phyloP scores from a whole-genome alignment of 495 filamentous ascomycete genomes.

The Penicillium steckii region DNA sequence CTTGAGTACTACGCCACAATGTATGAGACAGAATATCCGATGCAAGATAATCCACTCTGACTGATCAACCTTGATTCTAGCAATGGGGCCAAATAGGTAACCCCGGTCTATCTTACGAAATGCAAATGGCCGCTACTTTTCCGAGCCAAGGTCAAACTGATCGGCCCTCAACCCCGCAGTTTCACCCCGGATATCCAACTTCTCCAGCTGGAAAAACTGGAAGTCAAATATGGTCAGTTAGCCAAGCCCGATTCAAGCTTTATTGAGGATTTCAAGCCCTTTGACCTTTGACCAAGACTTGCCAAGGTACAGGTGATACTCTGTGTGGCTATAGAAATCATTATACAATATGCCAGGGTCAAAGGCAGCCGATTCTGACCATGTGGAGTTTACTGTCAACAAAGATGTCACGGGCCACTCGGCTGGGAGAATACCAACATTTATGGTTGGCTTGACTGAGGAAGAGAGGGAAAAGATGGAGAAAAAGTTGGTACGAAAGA shows the following conservation, averaged over 20 bases:
- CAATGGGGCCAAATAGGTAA: too few species aligned
- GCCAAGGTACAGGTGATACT: neutral
- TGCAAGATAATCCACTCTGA: too few species aligned
- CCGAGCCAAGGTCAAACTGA: constrained; percentile 1
- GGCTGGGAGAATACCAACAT: constrained; percentile 7
- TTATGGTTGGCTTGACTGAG: neutral
- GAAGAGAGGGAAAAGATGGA: constrained; percentile 10
- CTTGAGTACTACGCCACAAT: too few species aligned
- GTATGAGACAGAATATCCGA: too few species aligned
- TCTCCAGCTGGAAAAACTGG: neutral
- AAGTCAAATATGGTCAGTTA: neutral
- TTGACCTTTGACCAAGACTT: too few species aligned
- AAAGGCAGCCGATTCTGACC: constrained; percentile 8
- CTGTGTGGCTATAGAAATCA: neutral
- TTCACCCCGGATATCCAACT: constrained; percentile 4
- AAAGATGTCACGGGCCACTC: constrained; percentile 1
- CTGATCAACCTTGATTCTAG: too few species aligned
- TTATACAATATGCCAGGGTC: constrained; percentile 1
- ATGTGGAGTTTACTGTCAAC: constrained; percentile 9
- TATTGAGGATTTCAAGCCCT: too few species aligned
- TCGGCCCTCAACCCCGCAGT: constrained; percentile 6
- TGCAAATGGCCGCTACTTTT: neutral
- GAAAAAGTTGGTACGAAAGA: constrained; percentile 15
- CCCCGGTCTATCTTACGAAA: too few species aligned
- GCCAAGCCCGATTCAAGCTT: too few species aligned